Evolutionary conservation across 2,329 filamentous ascomycete species (phyloP), one percentile per base, ranked within the genome.

Genomic region (Hymenoscyphus fraxineus): DNA sequence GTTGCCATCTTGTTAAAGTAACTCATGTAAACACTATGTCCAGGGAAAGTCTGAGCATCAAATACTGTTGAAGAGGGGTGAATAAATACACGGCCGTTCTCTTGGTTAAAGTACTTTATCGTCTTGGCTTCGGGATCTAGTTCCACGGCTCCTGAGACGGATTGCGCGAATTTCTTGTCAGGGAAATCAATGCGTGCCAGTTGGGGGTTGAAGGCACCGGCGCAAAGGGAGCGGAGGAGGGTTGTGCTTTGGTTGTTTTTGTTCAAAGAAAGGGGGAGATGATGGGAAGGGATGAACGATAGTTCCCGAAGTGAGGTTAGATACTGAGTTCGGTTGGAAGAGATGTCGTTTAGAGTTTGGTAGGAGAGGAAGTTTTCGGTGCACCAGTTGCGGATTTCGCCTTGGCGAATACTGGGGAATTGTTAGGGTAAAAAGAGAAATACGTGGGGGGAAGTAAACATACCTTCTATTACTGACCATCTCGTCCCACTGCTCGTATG

Each of bases 1-100:
- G 93, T 98, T 3, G 90, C 88, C 79, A 98, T 95, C 77, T 97
- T 93, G 61, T 85, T 91, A 77, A 97, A 97, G 77, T 97, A 98
- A 61, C 88, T 89, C 76, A 99, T 80, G 76, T 94, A 98, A 1
- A 86, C 83, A 5, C 90, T 89, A 60, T 88, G 86, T 7, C 84
- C 88, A 2, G 90, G 85, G 74, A 96, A 97, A 0, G 82, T 85
- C 74, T 96, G 91, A 12, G 87, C 88, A 61, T 88, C 89, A 76
- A 98, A 98, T 10, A 98, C 82, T 0, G 90, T 93, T 56, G 91
- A 96, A 71, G 87, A 88, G 0, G 95, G 95, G 74, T 99, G 95
- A 16, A 98, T 88, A 76, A 99, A 99, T 13, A 98, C 92, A 6
- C 95, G 85, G 0, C 90, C 91, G 69, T 90, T 91, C 71, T 93